phyloP scores from a whole-genome alignment of 1,139 yeast genomes.

The Geotrichum australiense region DNA sequence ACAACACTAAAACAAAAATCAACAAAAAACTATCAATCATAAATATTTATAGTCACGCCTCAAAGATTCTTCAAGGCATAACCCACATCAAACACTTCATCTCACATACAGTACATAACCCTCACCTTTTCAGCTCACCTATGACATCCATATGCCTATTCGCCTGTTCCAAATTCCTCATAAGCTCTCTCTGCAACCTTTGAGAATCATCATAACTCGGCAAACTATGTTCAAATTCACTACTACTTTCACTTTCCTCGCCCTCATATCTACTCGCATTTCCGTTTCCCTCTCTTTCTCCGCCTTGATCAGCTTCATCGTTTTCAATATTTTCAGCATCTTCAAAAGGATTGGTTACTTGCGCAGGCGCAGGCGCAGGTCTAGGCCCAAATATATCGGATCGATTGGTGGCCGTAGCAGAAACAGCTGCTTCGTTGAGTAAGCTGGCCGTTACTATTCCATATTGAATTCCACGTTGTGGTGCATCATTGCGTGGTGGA shows the following conservation, averaged over 20 bases:
- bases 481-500: too few species aligned
- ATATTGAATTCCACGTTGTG: too few species aligned
- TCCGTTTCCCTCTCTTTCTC: neutral
- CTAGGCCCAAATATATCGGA: conserved; percentile 6
- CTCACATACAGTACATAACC: too few species aligned
- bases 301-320: conserved; percentile 1
- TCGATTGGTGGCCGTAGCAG: conserved; percentile 14
- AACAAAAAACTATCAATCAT: too few species aligned
- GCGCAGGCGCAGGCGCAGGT: neutral
- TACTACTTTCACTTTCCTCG: neutral
- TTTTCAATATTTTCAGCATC: neutral
- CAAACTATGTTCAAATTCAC: conserved; percentile 7
- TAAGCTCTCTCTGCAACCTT: conserved; percentile 17
- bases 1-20: too few species aligned
- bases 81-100: too few species aligned
- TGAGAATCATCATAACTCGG: conserved; percentile 20
- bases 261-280: neutral
- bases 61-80: too few species aligned
- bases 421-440: conserved; percentile 13
- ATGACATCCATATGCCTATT: conserved; percentile 11
- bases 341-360: neutral
- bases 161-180: conserved; percentile 14
- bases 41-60: too few species aligned
- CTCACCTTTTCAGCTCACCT: conserved; percentile 14
- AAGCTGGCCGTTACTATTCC: conserved; percentile 16